Percentiles rank a stretch among this genome's conserved stretches.
Conservation (phyloP, 768 basidiomycete genomes). For the Mycena metata region DNA sequence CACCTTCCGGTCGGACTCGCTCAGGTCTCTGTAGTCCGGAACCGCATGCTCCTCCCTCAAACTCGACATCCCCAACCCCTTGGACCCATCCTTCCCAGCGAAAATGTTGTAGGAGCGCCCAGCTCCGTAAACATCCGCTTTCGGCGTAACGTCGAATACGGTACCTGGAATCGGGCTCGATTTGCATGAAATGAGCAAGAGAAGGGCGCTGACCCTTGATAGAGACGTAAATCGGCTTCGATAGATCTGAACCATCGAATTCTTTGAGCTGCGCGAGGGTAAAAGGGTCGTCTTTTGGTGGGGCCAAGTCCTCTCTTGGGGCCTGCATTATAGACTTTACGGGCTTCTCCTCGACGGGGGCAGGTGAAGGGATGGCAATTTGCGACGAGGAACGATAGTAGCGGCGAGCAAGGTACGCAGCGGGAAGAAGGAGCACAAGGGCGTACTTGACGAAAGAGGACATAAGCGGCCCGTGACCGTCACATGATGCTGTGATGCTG, state of each 20-base stretch:
- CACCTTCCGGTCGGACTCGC: slow-evolving; percentile 79
- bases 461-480: no score
- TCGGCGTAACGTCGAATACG: slow-evolving; percentile 90
- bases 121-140: slow-evolving; percentile 89
- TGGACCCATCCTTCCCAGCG: slow-evolving; percentile 94
- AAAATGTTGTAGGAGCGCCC: slow-evolving; percentile 87
- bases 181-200: background rate
- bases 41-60: slow-evolving; percentile 89
- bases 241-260: slow-evolving; percentile 77
- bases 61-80: slow-evolving; percentile 91
- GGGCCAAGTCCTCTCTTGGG: slow-evolving; percentile 67
- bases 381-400: slow-evolving; percentile 2
- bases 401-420: slow-evolving; percentile 21
- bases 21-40: slow-evolving; percentile 84
- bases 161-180: slow-evolving; percentile 64
- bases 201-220: slow-evolving; percentile 80
- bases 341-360: slow-evolving; percentile 8
- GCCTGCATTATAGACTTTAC: slow-evolving; percentile 80
- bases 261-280: slow-evolving; percentile 74
- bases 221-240: slow-evolving; percentile 88
- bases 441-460: no score
- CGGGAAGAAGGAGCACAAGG: slow-evolving; percentile 21
- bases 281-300: slow-evolving; percentile 86
- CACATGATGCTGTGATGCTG: no score
- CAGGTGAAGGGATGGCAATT: no score